phyloP scores from a whole-genome alignment of 139 green algal species.

The Gonium pectorale region DNA sequence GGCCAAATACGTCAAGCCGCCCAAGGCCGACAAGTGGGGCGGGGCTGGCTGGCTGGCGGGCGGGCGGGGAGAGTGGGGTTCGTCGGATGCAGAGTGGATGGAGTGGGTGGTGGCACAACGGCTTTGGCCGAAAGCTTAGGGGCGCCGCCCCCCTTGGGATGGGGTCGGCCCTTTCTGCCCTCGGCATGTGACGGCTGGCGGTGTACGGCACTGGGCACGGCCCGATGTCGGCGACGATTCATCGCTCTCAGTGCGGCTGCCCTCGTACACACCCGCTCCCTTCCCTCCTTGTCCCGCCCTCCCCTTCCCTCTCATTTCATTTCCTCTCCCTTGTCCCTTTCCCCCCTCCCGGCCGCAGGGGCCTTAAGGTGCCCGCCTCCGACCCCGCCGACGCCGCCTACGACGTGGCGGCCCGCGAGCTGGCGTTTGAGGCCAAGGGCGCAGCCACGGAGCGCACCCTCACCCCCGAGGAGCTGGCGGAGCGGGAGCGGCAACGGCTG shows the following conservation, averaged over 20 bases:
- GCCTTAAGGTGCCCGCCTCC: slow-evolving; percentile 59
- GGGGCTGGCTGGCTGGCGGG: not conserved
- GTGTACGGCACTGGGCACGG: too few species aligned
- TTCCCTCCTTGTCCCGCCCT: not conserved
- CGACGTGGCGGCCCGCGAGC: slow-evolving; percentile 75
- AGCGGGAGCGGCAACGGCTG: slow-evolving; percentile 72
- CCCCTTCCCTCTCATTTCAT: not conserved
- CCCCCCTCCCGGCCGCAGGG: slow-evolving; percentile 25
- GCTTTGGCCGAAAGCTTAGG: too few species aligned
- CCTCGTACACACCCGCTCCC: not conserved
- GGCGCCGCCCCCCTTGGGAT: too few species aligned
- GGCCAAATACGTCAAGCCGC: slow-evolving; percentile 46
- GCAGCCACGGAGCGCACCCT: slow-evolving; percentile 11
- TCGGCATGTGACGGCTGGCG: too few species aligned
- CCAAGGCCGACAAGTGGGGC: slow-evolving; percentile 57
- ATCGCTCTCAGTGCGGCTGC: too few species aligned
- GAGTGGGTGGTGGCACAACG: too few species aligned
- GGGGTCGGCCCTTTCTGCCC: too few species aligned
- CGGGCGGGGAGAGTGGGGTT: too few species aligned
- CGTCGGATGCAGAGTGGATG: too few species aligned
- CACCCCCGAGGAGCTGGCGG: slow-evolving; percentile 76
- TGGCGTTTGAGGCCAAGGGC: slow-evolving; percentile 81
- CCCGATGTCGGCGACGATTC: too few species aligned
- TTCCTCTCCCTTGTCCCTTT: not conserved
- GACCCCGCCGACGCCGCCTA: slow-evolving; percentile 73